Evolutionary conservation across 768 basidiomycete species (phyloP).

Genomic region (Favolaschia claudopus): DNA sequence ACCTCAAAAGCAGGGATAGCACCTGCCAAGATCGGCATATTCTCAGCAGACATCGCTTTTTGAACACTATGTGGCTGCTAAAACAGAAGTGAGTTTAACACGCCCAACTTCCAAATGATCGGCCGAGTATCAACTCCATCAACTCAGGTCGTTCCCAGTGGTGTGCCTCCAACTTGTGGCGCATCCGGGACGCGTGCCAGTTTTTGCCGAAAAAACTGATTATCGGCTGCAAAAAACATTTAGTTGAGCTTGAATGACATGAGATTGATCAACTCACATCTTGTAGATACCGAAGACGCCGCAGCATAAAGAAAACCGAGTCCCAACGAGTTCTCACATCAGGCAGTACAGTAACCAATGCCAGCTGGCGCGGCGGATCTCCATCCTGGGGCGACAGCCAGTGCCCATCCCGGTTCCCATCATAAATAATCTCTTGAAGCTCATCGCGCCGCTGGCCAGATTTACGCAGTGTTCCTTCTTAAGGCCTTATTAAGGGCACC

Average conservation of each 20-base stretch:
- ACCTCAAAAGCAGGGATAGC: conserved; percentile 31
- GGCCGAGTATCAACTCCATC: conserved; percentile 23
- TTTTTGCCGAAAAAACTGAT: conserved; percentile 14
- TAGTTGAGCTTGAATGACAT: no score
- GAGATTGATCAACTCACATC: conserved; percentile 20
- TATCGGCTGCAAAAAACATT: background rate
- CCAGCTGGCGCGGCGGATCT: background rate
- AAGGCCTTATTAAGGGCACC: no score
- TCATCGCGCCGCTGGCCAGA: conserved; percentile 26
- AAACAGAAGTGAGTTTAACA: background rate
- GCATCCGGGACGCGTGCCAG: conserved; percentile 11
- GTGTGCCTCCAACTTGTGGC: conserved; percentile 8
- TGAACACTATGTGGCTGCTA: conserved; percentile 25
- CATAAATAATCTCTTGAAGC: conserved; percentile 13
- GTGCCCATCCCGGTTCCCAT: conserved; percentile 10
- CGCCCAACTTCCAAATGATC: background rate
- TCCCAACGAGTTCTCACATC: conserved; percentile 28
- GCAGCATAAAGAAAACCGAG: conserved; percentile 23
- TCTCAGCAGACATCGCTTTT: conserved; percentile 26
- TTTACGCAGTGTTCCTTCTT: no score
- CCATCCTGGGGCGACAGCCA: background rate
- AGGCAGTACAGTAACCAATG: conserved; percentile 5
- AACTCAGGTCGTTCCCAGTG: conserved; percentile 27
- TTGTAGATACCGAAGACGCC: conserved; percentile 16
- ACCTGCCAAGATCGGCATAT: conserved; percentile 27